Percentiles rank a stretch among this genome's conserved stretches.
phyloP scores from a whole-genome alignment of 2,329 filamentous ascomycete species.

The Aspergillus sp. region DNA sequence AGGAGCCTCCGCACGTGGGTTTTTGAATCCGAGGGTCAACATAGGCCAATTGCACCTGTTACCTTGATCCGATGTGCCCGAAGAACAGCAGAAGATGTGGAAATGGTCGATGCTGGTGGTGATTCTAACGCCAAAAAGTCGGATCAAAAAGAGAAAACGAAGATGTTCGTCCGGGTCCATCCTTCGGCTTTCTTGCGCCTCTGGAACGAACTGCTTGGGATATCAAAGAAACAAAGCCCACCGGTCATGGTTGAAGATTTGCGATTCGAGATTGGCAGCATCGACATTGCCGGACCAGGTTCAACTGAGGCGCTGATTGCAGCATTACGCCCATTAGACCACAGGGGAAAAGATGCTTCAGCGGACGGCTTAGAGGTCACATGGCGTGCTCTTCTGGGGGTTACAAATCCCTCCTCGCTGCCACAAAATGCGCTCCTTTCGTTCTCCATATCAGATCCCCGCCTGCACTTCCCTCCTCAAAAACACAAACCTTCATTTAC shows the following conservation, averaged over 20 bases:
- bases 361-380: conserved; percentile 35
- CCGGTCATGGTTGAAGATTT: conserved; percentile 64
- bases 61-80: conserved; percentile 72
- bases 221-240: conserved; percentile 63
- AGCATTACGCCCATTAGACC: conserved; percentile 56
- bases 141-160: conserved; percentile 45
- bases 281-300: conserved; percentile 69
- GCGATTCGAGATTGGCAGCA: conserved; percentile 70
- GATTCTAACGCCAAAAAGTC: conserved; percentile 13
- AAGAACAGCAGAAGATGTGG: conserved; percentile 31
- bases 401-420: conserved; percentile 69
- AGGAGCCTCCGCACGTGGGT: conserved; percentile 59
- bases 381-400: conserved; percentile 45
- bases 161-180: conserved; percentile 72
- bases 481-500: conserved; percentile 46
- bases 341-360: conserved; percentile 18
- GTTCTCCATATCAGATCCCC: conserved; percentile 76
- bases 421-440: conserved; percentile 69
- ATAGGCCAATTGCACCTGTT: conserved; percentile 67
- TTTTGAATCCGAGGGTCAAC: conserved; percentile 54
- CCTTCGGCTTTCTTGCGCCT: conserved; percentile 70
- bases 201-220: conserved; percentile 61
- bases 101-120: conserved; percentile 35
- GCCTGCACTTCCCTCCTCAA: conserved; percentile 73
- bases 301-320: conserved; percentile 76